Conservation (phyloP, 768 basidiomycete genomes). For the Agrocybe pediades region DNA sequence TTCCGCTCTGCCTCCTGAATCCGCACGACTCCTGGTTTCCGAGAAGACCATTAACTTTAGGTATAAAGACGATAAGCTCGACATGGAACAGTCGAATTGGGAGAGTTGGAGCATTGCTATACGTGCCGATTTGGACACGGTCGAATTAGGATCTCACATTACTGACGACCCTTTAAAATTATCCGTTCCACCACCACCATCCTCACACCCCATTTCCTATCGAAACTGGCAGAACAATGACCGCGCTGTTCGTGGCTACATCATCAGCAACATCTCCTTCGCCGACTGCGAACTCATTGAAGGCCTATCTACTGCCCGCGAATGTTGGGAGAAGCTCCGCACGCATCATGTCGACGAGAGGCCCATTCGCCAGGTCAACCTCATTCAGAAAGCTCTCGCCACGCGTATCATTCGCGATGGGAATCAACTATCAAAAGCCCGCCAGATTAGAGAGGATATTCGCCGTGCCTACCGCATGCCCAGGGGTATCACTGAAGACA, state of each 20-base stretch:
- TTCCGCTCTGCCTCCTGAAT: conserved; percentile 3
- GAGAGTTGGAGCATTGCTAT: conserved; percentile 6
- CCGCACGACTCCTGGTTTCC: background rate
- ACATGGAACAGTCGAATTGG: conserved; percentile 10
- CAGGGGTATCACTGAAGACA: conserved; percentile 5
- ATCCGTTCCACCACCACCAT: background rate
- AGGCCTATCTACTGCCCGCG: conserved; percentile 2
- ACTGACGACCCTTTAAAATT: background rate
- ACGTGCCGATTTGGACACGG: background rate
- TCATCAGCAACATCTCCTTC: background rate
- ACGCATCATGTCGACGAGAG: conserved; percentile 15
- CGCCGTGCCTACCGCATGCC: conserved; percentile 1
- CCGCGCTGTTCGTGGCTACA: background rate
- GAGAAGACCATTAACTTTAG: background rate
- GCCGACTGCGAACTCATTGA: conserved; percentile 1
- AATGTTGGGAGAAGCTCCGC: conserved; percentile 7
- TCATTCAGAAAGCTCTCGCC: conserved; percentile 15
- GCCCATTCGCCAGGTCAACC: conserved; percentile 18
- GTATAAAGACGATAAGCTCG: conserved; percentile 5
- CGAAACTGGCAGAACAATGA: conserved; percentile 18
- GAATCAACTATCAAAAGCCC: background rate
- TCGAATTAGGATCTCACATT: conserved; percentile 1
- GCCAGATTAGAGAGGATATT: conserved; percentile 1
- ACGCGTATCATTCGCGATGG: background rate
- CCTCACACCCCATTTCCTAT: background rate